Conservation (phyloP, 768 basidiomycete genomes). For the Brasilioporus rufonigricans region DNA sequence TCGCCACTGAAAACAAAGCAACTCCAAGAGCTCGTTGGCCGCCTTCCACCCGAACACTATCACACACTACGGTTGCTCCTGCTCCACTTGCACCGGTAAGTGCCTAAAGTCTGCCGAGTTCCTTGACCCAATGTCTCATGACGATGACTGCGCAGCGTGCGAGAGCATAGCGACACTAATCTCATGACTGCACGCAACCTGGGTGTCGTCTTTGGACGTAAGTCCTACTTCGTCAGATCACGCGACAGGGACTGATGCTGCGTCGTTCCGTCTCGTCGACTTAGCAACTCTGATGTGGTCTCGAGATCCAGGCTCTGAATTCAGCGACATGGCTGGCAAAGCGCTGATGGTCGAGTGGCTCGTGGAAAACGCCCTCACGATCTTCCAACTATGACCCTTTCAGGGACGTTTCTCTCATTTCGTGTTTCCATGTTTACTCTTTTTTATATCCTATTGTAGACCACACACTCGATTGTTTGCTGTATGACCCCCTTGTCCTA, state of each 20-base stretch:
- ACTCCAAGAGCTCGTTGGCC: constrained; percentile 65
- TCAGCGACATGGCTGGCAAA: constrained; percentile 97
- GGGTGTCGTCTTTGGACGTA: constrained; percentile 98
- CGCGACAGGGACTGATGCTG: neutral
- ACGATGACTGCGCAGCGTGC: constrained; percentile 42
- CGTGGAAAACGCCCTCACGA: constrained; percentile 75
- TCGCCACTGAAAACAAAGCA: constrained; percentile 52
- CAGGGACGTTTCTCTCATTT: neutral
- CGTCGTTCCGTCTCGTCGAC: neutral
- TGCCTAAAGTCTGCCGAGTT: neutral
- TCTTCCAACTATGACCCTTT: constrained; percentile 36
- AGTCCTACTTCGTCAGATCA: constrained; percentile 30
- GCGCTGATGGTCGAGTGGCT: constrained; percentile 93
- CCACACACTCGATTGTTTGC: constrained; percentile 9
- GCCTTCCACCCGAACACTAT: constrained; percentile 86
- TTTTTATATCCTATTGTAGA: constrained; percentile 30
- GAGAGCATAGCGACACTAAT: constrained; percentile 67
- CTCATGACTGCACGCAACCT: constrained; percentile 94
- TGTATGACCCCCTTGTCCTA: constrained; percentile 6
- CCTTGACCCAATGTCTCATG: neutral
- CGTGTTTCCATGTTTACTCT: neutral
- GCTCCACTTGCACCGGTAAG: constrained; percentile 84
- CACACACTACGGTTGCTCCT: constrained; percentile 78
- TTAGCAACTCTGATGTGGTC: constrained; percentile 94
- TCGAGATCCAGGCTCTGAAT: constrained; percentile 80